phyloP scores from a whole-genome alignment of 2,329 filamentous ascomycete species.

The Gyromitra esculenta region DNA sequence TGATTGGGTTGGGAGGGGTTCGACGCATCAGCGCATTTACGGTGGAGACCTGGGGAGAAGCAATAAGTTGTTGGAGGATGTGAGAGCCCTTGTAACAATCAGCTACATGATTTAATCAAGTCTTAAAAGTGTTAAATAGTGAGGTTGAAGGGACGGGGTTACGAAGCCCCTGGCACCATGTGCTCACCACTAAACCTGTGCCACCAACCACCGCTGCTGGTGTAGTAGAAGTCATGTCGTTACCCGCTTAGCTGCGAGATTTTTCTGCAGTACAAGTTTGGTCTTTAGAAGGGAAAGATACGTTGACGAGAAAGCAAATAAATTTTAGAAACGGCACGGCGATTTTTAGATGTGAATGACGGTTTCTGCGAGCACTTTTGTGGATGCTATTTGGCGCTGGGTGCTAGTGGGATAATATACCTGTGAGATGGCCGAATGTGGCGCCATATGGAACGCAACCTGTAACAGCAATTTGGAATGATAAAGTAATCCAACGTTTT shows the following conservation, averaged over 20 bases:
- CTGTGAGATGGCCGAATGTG: background rate
- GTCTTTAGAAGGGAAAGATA: background rate
- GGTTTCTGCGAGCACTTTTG: background rate
- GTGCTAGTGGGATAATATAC: background rate
- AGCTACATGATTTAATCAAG: background rate
- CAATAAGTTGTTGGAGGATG: conserved; percentile 71
- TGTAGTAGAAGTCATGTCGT: conserved; percentile 41
- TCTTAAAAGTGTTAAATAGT: background rate
- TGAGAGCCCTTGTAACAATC: conserved; percentile 69
- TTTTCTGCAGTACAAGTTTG: background rate
- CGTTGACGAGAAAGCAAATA: background rate
- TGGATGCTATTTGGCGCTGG: background rate
- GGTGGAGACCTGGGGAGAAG: conserved; percentile 60
- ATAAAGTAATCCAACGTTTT: too few species aligned
- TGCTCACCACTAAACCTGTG: conserved; percentile 47
- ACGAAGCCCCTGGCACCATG: background rate
- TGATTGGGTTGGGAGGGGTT: conserved; percentile 43
- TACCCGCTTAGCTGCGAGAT: conserved; percentile 3
- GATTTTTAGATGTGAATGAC: background rate
- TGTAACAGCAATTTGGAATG: background rate
- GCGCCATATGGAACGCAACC: background rate
- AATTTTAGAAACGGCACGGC: background rate
- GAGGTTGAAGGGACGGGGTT: background rate
- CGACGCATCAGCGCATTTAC: conserved; percentile 64
- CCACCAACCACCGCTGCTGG: conserved; percentile 37